Evolutionary conservation across 139 green algal species (phyloP), one percentile per base, ranked within the genome.

Genomic region (Chlamydomonas applanata): DNA sequence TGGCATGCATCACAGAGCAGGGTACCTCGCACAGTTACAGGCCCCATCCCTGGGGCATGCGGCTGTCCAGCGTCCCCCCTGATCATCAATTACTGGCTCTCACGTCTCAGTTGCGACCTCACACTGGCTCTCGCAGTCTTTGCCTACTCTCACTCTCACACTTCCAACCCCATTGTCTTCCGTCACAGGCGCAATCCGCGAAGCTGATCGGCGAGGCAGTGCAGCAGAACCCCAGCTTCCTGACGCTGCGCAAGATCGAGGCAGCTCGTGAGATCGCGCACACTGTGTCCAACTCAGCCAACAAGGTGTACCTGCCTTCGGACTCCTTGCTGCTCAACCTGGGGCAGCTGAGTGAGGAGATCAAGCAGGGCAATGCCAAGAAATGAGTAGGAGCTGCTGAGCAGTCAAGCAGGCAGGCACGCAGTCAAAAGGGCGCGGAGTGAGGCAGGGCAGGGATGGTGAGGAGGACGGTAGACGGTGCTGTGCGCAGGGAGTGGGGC

Each of bases 241-340:
- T 98, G 30, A 95, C 91, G 29, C 86, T 97, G 56, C 79, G 93
- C 27, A 96, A 94, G 79, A 97, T 98, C 72, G 95, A 98, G 85
- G 88, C 92, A 30, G 46, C 95, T 0, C 86, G 94, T 29, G 94
- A 98, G 44, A 96, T 99, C 54, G 95, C 95, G 9, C 45, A 71
- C 67, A 98, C 94, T 2, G 90, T 99, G 32, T 69, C 91, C 20
- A 66, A 73, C 16, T 89, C 83, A 2, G 75, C 86, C 75, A 99
- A 99, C 88, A 88, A 90, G 36, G 91, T 99, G 22, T 98, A 94
- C 85, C 86, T 99, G 33, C 94, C 88, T 54, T 73, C 94, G 22
- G 94, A 98, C 65, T 92, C 80, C 33, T 83, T 99, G 67, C 78
- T 99, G 72, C 88, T 99, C 30, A 98, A 97, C 69, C 77, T 99